These are phyloP conservation scores for Leccinum subtestaceum DNA, from an alignment of 768 basidiomycete genomes.

Conservation along the genomic window DNA sequence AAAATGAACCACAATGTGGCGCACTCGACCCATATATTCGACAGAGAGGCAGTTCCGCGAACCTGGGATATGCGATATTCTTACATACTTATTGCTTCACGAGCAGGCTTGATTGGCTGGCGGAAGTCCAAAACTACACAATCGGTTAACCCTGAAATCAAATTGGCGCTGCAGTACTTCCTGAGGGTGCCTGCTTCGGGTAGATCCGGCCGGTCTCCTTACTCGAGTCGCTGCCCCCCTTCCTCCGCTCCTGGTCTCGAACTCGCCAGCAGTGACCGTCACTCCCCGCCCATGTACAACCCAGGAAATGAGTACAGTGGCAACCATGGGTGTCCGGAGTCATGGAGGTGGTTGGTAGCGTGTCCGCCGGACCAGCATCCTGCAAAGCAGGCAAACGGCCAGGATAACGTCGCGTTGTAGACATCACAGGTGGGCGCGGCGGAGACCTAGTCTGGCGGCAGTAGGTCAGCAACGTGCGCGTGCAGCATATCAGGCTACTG, in stretches of 20 bases:
- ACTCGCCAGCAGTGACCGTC: no score
- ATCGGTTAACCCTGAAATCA: no score
- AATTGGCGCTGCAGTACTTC: no score
- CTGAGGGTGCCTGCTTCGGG: no score
- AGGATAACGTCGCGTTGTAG: conserved; percentile 52
- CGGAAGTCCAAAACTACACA: background rate
- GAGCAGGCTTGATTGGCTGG: no score
- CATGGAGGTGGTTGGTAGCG: conserved; percentile 52
- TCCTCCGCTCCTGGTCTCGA: no score
- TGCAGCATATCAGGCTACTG: background rate
- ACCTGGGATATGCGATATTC: no score
- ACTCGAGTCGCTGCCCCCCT: no score
- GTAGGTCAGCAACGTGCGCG: background rate
- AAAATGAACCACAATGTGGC: background rate
- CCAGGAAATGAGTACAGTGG: no score
- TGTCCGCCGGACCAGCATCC: conserved; percentile 72
- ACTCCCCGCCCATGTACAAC: no score
- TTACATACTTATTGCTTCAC: no score
- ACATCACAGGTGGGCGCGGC: conserved; percentile 57
- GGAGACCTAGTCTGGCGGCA: conserved; percentile 38
- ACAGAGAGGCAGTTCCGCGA: background rate
- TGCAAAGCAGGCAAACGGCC: conserved; percentile 69
- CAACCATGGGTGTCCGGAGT: conserved; percentile 44
- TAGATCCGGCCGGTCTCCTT: no score
- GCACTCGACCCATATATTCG: background rate